Evolutionary conservation across 495 filamentous ascomycete species (phyloP).

Genomic region (Achaetomiella virescens): DNA sequence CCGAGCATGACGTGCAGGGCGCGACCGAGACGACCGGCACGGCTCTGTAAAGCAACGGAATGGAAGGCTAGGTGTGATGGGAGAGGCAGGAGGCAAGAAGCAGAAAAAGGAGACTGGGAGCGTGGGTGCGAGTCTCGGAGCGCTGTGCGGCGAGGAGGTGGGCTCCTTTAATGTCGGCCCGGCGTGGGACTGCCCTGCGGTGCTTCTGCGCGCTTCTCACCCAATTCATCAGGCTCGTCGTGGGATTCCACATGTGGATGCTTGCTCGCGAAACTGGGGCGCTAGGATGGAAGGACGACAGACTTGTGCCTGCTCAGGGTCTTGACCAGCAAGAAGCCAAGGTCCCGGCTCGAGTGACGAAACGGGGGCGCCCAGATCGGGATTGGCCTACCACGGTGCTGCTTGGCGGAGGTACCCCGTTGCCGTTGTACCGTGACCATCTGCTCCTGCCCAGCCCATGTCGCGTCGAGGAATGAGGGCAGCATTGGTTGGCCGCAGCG

Average conservation of each 20-base stretch:
- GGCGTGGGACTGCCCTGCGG: constrained; percentile 16
- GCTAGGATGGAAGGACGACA: constrained; percentile 15
- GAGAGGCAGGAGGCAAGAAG: neutral
- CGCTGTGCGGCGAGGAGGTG: constrained; percentile 22
- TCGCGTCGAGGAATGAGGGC: constrained; percentile 7
- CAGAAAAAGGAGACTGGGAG: constrained; percentile 12
- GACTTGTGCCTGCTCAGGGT: neutral
- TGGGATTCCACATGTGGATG: constrained; percentile 19
- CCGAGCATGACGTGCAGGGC: constrained; percentile 21
- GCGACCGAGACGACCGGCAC: neutral
- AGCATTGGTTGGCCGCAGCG: constrained; percentile 11
- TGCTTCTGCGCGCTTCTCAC: neutral
- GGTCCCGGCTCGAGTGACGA: constrained; percentile 21
- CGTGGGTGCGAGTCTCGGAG: constrained; percentile 21
- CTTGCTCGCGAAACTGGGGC: constrained; percentile 19
- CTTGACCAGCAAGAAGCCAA: constrained; percentile 2
- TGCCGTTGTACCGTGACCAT: constrained; percentile 16
- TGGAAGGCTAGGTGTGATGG: neutral
- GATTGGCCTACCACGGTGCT: neutral
- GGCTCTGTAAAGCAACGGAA: neutral
- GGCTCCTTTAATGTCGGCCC: constrained; percentile 25
- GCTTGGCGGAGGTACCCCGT: constrained; percentile 15
- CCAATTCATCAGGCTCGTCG: constrained; percentile 10
- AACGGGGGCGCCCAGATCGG: constrained; percentile 23
- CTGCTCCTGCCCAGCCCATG: too few species aligned